These are phyloP conservation scores for Calonectria honghensis DNA, from an alignment of 2,329 filamentous ascomycete species.

Conservation along the genomic window DNA sequence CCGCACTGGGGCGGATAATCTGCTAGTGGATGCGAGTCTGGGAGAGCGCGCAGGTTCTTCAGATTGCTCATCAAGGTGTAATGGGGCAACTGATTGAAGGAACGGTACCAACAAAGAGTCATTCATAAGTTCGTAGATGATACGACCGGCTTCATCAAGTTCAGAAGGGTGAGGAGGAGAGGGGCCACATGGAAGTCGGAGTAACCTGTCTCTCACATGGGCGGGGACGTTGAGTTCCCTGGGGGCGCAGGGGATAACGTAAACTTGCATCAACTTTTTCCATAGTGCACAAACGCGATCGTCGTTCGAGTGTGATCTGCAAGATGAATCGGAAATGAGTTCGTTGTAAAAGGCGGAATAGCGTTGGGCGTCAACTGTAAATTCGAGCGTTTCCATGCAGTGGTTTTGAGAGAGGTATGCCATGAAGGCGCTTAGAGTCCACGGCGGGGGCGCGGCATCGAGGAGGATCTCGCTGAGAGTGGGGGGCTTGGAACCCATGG, in stretches of 20 bases:
- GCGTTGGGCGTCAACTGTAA: constrained; percentile 93
- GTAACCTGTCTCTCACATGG: constrained; percentile 86
- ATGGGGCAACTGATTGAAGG: constrained; percentile 78
- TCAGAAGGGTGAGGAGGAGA: constrained; percentile 83
- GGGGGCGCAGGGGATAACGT: constrained; percentile 89
- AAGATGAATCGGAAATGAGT: constrained; percentile 62
- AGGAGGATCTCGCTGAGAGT: constrained; percentile 91
- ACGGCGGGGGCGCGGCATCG: constrained; percentile 90
- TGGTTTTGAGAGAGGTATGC: constrained; percentile 98
- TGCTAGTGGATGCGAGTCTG: constrained; percentile 62
- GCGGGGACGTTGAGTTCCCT: constrained; percentile 94
- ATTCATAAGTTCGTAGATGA: constrained; percentile 97
- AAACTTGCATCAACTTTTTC: constrained; percentile 91
- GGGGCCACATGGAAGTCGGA: constrained; percentile 73
- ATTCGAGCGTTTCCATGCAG: constrained; percentile 96
- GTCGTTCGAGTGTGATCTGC: constrained; percentile 63
- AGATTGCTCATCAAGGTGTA: constrained; percentile 58
- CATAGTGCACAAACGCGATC: constrained; percentile 87
- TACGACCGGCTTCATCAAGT: constrained; percentile 87
- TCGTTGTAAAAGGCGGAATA: constrained; percentile 79
- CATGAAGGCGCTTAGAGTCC: constrained; percentile 94
- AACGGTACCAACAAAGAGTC: constrained; percentile 96
- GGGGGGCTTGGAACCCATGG: constrained; percentile 68
- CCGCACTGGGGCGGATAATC: constrained; percentile 59
- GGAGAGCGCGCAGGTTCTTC: constrained; percentile 67